Base-by-base conservation (phyloP, 2,329 filamentous ascomycete species). In the Beauveria caledonica region DNA sequence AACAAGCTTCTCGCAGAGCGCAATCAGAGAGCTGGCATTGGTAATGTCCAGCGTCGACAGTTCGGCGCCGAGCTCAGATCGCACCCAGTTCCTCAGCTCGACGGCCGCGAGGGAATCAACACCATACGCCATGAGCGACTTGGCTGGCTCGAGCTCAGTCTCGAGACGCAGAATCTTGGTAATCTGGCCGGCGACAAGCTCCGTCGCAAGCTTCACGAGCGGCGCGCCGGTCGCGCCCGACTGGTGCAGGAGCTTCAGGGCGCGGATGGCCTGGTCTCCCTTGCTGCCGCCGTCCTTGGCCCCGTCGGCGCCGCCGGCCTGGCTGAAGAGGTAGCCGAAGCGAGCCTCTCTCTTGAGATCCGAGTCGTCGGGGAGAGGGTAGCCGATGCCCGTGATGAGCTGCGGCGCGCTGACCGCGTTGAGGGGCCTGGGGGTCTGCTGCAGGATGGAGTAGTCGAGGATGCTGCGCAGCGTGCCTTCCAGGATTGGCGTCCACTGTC, bases 31-130 rank as follows among this genome's bases (percentile, higher is more conserved):
- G 25, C 55, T 60, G 17, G 69, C 68, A 48, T 68, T 70, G 3
- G 64, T 66, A 25, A 72, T 70, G 8, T 72, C 69, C 3, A 71
- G 49, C 0, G 67, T 70, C 0, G 64, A 68, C 2, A 71, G 46
- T 42, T 68, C 63, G 0, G 64, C 69, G 3, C 65, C 63, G 1
- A 71, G 57, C 61, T 68, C 62, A 7, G 59, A 60, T 1, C 65
- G 62, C 1, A 67, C 57, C 64, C 65, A 71, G 39, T 69, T 69
- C 3, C 69, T 64, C 17, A 72, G 45, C 61, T 71, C 70, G 1
- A 72, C 69, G 0, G 69, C 70, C 1, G 67, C 63, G 29, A 72
- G 51, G 0, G 68, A 72, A 36, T 73, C 70, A 1, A 71, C 53
- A 0, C 71, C 70, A 25, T 71, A 72, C 0, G 64, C 62, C 2